Percentiles rank a stretch among this genome's conserved stretches.
phyloP scores from a whole-genome alignment of 768 basidiomycete species.

The Kwoniella botswanensis region DNA sequence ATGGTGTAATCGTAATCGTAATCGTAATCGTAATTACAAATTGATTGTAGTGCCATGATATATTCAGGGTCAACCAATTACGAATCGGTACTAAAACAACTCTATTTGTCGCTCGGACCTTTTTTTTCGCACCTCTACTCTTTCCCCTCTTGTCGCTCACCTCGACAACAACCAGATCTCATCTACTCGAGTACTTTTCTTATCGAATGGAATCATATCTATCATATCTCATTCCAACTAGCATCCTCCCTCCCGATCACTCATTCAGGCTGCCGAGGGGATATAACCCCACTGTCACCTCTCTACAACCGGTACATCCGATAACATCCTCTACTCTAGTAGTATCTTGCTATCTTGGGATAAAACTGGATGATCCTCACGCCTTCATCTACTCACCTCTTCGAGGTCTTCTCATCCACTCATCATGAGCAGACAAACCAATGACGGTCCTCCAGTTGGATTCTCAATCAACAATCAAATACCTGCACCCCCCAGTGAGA shows the following conservation, averaged over 20 bases:
- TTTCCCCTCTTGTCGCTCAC: neutral
- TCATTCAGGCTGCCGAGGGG: neutral
- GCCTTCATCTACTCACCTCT: neutral
- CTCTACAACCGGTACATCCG: neutral
- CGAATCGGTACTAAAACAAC: neutral
- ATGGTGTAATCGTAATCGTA: too few relatives aligned
- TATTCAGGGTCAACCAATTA: neutral
- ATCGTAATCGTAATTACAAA: neutral
- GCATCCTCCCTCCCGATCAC: neutral
- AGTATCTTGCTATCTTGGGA: neutral
- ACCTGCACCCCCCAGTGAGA: constrained; percentile 3
- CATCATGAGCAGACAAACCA: constrained; percentile 3
- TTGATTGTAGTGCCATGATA: neutral
- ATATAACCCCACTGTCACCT: neutral
- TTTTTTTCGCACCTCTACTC: neutral
- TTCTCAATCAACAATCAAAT: neutral
- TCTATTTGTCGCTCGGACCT: neutral
- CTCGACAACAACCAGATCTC: neutral
- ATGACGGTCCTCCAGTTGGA: neutral
- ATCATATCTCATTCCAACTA: neutral
- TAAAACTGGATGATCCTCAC: neutral
- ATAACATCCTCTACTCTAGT: neutral
- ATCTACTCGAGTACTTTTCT: neutral
- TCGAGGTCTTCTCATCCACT: neutral
- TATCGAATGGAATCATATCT: neutral